Evolutionary conservation across 2,329 filamentous ascomycete genomes (phyloP).

Genomic region (Penicillium sp.): DNA sequence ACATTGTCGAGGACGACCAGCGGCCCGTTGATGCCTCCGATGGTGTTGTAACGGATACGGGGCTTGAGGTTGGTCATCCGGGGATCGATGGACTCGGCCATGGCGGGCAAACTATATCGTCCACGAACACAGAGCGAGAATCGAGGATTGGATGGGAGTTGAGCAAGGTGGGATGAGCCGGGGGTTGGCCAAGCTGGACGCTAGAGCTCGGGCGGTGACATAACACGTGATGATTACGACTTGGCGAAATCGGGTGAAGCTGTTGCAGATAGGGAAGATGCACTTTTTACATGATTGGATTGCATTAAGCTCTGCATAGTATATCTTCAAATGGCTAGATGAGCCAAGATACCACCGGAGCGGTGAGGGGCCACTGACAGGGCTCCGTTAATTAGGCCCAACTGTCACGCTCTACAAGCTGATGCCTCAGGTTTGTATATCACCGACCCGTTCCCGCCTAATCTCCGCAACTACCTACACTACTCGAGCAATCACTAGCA

Average conservation of each 20-base stretch:
- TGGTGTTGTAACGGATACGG: constrained; percentile 91
- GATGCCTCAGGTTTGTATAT: no score
- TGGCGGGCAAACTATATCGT: constrained; percentile 24
- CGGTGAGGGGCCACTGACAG: no score
- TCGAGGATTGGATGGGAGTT: constrained; percentile 10
- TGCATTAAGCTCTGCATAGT: no score
- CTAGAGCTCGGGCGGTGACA: constrained; percentile 23
- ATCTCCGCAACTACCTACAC: no score
- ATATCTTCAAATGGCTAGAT: no score
- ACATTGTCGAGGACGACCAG: constrained; percentile 97
- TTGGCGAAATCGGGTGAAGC: background rate
- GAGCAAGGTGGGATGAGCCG: constrained; percentile 15
- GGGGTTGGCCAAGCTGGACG: constrained; percentile 23
- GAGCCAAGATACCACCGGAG: no score
- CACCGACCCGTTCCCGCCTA: no score
- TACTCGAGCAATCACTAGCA: no score
- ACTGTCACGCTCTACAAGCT: no score
- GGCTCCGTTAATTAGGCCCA: no score
- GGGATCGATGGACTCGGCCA: constrained; percentile 42
- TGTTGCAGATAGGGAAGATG: background rate
- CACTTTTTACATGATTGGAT: no score
- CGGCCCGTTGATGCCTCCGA: constrained; percentile 95
- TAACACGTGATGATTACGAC: constrained; percentile 18
- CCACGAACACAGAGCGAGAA: constrained; percentile 10
- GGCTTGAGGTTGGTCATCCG: constrained; percentile 55